A percentile compares a stretch with the other conserved stretches of the same genome.
These are phyloP conservation scores for Xylariaceae sp. DNA, from an alignment of 2,329 filamentous ascomycete genomes.

Conservation along the genomic window DNA sequence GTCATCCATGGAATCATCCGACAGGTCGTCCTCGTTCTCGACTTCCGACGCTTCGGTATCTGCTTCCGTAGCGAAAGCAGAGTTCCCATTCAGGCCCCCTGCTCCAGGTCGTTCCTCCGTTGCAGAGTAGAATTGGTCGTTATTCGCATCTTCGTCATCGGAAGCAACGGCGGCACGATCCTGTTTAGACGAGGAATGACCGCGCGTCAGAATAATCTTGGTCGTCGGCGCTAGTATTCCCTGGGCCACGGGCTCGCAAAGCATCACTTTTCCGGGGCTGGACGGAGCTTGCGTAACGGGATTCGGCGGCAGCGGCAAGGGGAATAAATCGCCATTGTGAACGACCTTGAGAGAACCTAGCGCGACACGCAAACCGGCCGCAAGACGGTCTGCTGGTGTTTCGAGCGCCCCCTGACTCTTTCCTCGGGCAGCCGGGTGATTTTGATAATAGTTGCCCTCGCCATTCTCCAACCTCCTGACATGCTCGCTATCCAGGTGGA, in stretches of 20 bases:
- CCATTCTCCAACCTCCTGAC: slow-evolving; percentile 76
- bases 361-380: slow-evolving; percentile 65
- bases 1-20: slow-evolving; percentile 87
- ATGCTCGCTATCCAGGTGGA: slow-evolving; percentile 76
- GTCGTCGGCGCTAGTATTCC: slow-evolving; percentile 72
- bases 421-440: slow-evolving; percentile 41
- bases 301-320: slow-evolving; percentile 73
- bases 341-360: slow-evolving; percentile 69
- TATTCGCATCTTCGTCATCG: slow-evolving; percentile 77
- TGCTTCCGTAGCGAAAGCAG: slow-evolving; percentile 55
- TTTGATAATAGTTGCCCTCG: slow-evolving; percentile 73
- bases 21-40: slow-evolving; percentile 69
- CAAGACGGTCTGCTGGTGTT: slow-evolving; percentile 53
- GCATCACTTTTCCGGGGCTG: slow-evolving; percentile 78
- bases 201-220: slow-evolving; percentile 73
- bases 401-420: slow-evolving; percentile 30
- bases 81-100: slow-evolving; percentile 53
- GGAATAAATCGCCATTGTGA: slow-evolving; percentile 74
- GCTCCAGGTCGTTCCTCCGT: slow-evolving; percentile 70
- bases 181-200: slow-evolving; percentile 53
- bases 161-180: slow-evolving; percentile 44
- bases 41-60: slow-evolving; percentile 57
- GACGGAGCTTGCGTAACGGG: slow-evolving; percentile 80
- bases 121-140: slow-evolving; percentile 89
- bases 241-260: slow-evolving; percentile 94